These are phyloP conservation scores for Dactylellina leptospora DNA, from an alignment of 2,329 filamentous ascomycete species.

Conservation along the genomic window DNA sequence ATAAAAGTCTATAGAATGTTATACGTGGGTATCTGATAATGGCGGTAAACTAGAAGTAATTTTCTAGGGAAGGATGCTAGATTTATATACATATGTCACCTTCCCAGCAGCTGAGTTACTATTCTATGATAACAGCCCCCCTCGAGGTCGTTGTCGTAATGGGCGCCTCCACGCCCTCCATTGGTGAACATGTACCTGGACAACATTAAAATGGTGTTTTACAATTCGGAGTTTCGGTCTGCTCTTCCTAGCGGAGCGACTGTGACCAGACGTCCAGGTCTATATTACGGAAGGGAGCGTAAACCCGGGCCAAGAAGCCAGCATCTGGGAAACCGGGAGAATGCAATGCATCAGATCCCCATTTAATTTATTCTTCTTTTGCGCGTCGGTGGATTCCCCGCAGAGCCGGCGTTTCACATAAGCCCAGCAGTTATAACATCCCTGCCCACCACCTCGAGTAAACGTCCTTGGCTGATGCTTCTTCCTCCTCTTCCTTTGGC, in stretches of 20 bases:
- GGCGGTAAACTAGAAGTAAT: too few species aligned
- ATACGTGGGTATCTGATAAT: too few species aligned
- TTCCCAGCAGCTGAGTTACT: conserved; percentile 49
- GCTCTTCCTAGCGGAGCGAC: background rate
- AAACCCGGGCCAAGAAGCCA: too few species aligned
- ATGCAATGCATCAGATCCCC: conserved; percentile 20
- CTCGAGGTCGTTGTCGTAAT: conserved; percentile 54
- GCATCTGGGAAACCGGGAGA: conserved; percentile 41
- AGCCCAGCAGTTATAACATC: too few species aligned
- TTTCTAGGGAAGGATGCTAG: conserved; percentile 49
- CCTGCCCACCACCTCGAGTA: too few species aligned
- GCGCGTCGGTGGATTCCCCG: conserved; percentile 38
- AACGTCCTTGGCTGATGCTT: too few species aligned
- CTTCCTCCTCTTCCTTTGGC: too few species aligned
- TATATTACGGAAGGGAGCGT: too few species aligned
- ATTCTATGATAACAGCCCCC: background rate
- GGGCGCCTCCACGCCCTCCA: conserved; percentile 8
- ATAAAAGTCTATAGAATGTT: conserved; percentile 15
- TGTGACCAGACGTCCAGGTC: conserved; percentile 1
- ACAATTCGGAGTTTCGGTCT: background rate
- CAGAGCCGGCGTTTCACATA: conserved; percentile 27
- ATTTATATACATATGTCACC: conserved; percentile 57
- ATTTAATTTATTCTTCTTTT: too few species aligned
- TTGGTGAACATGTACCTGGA: conserved; percentile 20
- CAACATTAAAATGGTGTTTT: background rate